phyloP scores from a whole-genome alignment of 2,329 filamentous ascomycete genomes.

The Fusarium graminum region DNA sequence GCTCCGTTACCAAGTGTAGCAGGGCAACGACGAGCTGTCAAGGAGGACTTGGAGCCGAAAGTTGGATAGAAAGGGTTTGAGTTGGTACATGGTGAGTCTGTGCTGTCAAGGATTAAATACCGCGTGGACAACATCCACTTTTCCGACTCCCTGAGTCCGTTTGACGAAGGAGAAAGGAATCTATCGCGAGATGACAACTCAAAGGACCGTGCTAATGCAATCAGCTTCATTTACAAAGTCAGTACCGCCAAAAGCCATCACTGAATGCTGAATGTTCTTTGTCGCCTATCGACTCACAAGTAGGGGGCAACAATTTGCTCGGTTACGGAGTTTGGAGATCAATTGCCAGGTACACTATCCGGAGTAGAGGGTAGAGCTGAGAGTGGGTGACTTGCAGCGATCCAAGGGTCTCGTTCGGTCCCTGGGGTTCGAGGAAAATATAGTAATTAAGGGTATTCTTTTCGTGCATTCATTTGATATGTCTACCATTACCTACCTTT shows the following conservation, averaged over 20 bases:
- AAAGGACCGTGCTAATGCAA: not conserved
- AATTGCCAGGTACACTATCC: constrained; percentile 27
- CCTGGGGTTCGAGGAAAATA: no score
- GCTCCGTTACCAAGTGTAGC: not conserved
- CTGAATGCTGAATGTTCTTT: not conserved
- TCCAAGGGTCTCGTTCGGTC: not conserved
- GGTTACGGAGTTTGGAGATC: constrained; percentile 24
- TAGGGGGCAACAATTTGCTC: constrained; percentile 9
- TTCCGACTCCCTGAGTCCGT: constrained; percentile 20
- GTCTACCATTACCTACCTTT: constrained; percentile 7
- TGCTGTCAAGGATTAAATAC: constrained; percentile 17
- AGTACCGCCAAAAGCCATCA: not conserved
- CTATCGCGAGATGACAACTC: no score
- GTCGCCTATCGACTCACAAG: not conserved
- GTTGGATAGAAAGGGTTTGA: constrained; percentile 19
- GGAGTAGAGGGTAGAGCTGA: constrained; percentile 16
- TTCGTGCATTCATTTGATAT: not conserved
- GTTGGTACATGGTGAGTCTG: constrained; percentile 3
- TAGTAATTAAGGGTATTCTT: no score
- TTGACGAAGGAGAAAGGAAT: not conserved
- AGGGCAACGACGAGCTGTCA: not conserved
- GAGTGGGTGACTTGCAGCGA: constrained; percentile 10
- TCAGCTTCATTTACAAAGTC: not conserved
- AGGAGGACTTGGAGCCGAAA: constrained; percentile 5
- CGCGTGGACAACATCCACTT: constrained; percentile 11